These are phyloP conservation scores for Pseudopediastrum boryanum DNA, from an alignment of 139 green algal species.

Conservation along the genomic window DNA sequence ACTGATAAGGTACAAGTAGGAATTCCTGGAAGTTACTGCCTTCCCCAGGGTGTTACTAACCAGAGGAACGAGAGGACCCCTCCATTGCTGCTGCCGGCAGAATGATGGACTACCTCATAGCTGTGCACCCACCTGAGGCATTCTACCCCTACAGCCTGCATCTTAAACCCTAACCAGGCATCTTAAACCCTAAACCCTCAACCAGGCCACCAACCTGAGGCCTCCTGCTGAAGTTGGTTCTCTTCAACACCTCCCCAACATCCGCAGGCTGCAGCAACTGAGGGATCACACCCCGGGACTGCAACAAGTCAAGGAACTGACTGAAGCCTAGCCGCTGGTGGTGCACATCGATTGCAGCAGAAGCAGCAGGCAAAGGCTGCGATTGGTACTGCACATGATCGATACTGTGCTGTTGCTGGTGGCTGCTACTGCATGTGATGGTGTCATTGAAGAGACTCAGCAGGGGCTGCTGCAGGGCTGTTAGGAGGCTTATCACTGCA, in stretches of 20 bases:
- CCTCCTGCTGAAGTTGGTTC: slow-evolving; percentile 38
- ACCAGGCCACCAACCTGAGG: neutral
- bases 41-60: no score
- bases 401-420: slow-evolving; percentile 26
- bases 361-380: neutral
- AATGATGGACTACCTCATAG: no score
- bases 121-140: no score
- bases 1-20: no score
- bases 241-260: slow-evolving; percentile 52
- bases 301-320: slow-evolving; percentile 26
- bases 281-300: slow-evolving; percentile 39
- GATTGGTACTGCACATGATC: slow-evolving; percentile 39
- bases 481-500: slow-evolving; percentile 20
- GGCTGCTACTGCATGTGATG: slow-evolving; percentile 43
- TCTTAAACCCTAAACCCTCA: no score
- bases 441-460: slow-evolving; percentile 5
- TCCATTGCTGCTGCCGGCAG: no score
- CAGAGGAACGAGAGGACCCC: no score
- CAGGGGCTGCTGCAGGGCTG: slow-evolving; percentile 22
- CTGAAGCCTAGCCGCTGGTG: neutral
- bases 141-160: no score
- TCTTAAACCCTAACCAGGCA: no score
- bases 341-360: neutral
- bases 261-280: slow-evolving; percentile 50
- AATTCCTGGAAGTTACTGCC: no score